phyloP scores from a whole-genome alignment of 768 basidiomycete genomes.

The Leucocoprinus sp. region DNA sequence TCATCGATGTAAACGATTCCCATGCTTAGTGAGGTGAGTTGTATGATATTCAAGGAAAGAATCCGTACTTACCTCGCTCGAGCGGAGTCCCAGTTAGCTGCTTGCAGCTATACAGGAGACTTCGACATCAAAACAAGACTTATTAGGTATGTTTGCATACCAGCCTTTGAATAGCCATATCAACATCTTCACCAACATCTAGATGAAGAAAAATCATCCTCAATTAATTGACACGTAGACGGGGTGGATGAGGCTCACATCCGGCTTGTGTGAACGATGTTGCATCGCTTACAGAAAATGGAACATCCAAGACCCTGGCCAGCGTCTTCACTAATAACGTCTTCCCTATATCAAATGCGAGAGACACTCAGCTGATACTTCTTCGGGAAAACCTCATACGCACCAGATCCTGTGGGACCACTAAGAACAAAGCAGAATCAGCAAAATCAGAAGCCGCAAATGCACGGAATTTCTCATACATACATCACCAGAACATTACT shows the following conservation, averaged over 20 bases:
- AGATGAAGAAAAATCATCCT: conserved; percentile 7
- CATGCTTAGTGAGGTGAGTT: conserved; percentile 39
- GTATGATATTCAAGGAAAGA: background rate
- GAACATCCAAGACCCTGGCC: conserved; percentile 87
- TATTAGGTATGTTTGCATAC: conserved; percentile 28
- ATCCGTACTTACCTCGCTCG: conserved; percentile 59
- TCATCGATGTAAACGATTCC: conserved; percentile 98
- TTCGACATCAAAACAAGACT: background rate
- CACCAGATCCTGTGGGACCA: conserved; percentile 83
- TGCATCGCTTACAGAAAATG: conserved; percentile 90
- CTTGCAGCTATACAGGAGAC: conserved; percentile 54
- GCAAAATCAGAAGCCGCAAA: background rate
- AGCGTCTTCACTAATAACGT: conserved; percentile 86
- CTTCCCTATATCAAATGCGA: conserved; percentile 47
- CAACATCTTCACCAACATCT: conserved; percentile 98
- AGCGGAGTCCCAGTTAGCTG: conserved; percentile 81
- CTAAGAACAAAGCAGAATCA: conserved; percentile 24
- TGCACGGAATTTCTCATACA: background rate
- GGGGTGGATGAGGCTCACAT: conserved; percentile 38
- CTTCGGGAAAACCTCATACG: conserved; percentile 5
- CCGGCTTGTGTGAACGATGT: conserved; percentile 91
- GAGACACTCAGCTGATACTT: background rate
- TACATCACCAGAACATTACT: conserved; percentile 93
- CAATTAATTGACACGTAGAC: conserved; percentile 12
- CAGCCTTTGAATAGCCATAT: conserved; percentile 81